Percentiles rank a stretch among this genome's conserved stretches.
phyloP scores from a whole-genome alignment of 495 filamentous ascomycete genomes.

The Cercophora newfieldiana region DNA sequence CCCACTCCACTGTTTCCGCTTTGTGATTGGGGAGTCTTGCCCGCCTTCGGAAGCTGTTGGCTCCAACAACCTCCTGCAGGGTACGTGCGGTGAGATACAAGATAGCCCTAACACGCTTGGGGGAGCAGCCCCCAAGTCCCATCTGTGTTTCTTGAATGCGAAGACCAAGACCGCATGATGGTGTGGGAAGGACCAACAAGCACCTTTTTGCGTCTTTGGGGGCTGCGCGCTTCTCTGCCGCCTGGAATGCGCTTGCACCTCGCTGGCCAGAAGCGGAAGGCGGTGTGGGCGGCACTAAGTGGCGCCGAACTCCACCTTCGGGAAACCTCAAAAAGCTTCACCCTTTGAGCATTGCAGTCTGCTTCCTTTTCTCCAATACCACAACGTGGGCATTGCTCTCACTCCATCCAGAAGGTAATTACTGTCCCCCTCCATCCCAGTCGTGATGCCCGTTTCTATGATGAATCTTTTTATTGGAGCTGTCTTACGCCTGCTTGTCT shows the following conservation, averaged over 20 bases:
- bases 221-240: not conserved
- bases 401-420: not conserved
- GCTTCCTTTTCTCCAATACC: not conserved
- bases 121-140: not conserved
- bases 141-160: not conserved
- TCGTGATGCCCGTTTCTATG: slow-evolving; percentile 26
- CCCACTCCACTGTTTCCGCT: not conserved
- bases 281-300: not conserved
- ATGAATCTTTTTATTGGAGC: slow-evolving; percentile 86
- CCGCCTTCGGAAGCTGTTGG: not conserved
- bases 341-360: not conserved
- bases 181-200: not conserved
- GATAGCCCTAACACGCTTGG: not conserved
- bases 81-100: not conserved
- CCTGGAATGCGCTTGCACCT: too few relatives aligned
- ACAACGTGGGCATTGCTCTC: not conserved
- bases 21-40: not conserved
- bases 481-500: slow-evolving; percentile 70
- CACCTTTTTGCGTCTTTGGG: not conserved
- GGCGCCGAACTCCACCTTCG: not conserved
- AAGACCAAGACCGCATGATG: not conserved
- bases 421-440: not conserved
- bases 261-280: not conserved
- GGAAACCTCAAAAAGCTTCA: not conserved
- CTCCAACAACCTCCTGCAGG: not conserved